phyloP scores from a whole-genome alignment of 345 rosid genomes.

The Syzygium jambos region DNA sequence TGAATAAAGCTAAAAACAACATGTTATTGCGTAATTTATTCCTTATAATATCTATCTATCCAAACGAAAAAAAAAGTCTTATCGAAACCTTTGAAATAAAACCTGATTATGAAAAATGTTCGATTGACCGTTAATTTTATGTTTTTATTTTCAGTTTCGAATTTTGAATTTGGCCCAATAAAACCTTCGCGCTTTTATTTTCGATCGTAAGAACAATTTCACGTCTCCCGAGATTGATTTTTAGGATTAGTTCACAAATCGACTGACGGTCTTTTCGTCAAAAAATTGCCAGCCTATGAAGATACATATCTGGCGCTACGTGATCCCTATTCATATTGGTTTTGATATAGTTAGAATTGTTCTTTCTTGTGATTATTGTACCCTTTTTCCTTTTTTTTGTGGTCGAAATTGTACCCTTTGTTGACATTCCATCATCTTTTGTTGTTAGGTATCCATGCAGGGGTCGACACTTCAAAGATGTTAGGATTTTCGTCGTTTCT shows the following conservation, averaged over 20 bases:
- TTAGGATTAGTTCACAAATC: not conserved
- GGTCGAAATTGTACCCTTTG: not conserved
- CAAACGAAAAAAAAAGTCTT: not conserved
- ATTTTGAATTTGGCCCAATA: not conserved
- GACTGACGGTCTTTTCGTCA: accelerated
- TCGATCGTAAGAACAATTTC: accelerated
- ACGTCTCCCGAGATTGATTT: not conserved
- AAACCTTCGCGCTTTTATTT: not conserved
- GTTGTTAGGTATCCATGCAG: not conserved
- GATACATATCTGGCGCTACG: not conserved
- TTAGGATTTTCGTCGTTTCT: not conserved
- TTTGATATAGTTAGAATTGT: not conserved
- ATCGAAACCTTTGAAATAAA: not conserved
- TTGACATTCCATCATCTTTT: not conserved
- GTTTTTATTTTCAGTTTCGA: not conserved
- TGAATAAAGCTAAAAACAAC: not conserved
- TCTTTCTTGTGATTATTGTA: not conserved
- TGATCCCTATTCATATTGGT: not conserved
- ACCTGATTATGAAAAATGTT: not conserved
- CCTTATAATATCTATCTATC: not conserved
- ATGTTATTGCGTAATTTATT: not conserved
- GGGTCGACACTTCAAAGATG: not conserved
- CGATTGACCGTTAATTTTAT: not conserved
- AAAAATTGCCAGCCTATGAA: not conserved
- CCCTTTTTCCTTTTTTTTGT: not conserved